Evolutionary conservation across 2,329 filamentous ascomycete species (phyloP).

Genomic region (Nemania abortiva): DNA sequence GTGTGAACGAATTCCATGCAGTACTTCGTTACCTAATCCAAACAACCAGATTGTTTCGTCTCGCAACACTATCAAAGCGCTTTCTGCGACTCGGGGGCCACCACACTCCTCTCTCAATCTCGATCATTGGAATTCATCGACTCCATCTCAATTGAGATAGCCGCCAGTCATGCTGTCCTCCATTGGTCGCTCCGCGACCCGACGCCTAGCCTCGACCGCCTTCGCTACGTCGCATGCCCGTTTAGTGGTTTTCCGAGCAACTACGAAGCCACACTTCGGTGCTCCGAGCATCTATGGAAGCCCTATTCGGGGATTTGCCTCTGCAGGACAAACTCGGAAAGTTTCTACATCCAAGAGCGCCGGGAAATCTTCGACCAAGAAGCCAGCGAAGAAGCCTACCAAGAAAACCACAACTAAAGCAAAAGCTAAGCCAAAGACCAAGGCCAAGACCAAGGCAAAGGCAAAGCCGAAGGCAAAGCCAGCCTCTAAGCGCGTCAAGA

Average conservation of each 20-base stretch:
- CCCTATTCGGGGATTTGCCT: conserved; percentile 40
- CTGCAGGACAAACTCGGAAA: conserved; percentile 40
- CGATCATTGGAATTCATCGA: not conserved
- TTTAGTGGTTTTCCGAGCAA: conserved; percentile 37
- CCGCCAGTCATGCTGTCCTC: conserved; percentile 57
- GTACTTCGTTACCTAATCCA: conserved; percentile 3
- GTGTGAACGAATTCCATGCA: conserved; percentile 43
- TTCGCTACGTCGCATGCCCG: conserved; percentile 40
- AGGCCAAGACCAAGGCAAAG: conserved; percentile 6
- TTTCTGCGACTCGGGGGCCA: not conserved
- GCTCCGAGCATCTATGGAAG: conserved; percentile 13
- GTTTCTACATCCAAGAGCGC: conserved; percentile 26
- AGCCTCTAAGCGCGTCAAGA: conserved; percentile 17
- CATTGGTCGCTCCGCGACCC: conserved; percentile 56
- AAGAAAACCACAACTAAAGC: conserved; percentile 40
- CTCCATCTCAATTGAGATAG: conserved; percentile 14
- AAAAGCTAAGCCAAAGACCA: conserved; percentile 20
- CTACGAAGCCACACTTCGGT: conserved; percentile 23
- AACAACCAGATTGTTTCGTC: conserved; percentile 7
- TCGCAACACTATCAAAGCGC: not conserved
- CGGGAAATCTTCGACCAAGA: conserved; percentile 42
- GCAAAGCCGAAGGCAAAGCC: conserved; percentile 7
- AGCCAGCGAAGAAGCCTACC: conserved; percentile 44
- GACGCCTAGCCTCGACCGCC: conserved; percentile 49
- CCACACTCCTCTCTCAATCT: conserved; percentile 5